Conservation (phyloP, 345 rosid species). For the Salix brachista region DNA sequence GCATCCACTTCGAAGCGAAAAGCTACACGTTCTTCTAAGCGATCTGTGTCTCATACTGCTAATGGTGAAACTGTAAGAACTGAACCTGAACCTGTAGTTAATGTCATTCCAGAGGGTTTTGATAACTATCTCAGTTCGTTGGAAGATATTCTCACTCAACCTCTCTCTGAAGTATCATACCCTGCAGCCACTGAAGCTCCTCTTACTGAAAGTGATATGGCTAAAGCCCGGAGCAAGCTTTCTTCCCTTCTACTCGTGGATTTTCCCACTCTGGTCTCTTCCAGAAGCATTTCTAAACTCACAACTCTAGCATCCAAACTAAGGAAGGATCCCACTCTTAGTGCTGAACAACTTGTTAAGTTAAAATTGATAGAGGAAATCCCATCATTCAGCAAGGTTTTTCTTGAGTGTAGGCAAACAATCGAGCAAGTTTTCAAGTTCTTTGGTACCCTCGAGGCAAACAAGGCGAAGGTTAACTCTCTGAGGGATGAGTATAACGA, state of each 20-base stretch:
- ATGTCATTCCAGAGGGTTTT: constrained; percentile 50
- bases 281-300: constrained; percentile 40
- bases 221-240: constrained; percentile 47
- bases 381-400: constrained; percentile 52
- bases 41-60: neutral
- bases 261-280: constrained; percentile 47
- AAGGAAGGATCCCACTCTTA: constrained; percentile 46
- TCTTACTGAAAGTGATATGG: constrained; percentile 40
- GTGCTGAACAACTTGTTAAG: constrained; percentile 61
- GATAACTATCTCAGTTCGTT: constrained; percentile 58
- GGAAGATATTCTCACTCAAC: constrained; percentile 52
- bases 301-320: constrained; percentile 44
- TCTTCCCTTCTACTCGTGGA: constrained; percentile 56
- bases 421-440: constrained; percentile 40
- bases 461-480: constrained; percentile 52
- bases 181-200: constrained; percentile 14
- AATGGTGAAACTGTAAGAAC: constrained; percentile 16
- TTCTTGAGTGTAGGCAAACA: constrained; percentile 41
- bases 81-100: constrained; percentile 21
- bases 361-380: constrained; percentile 61
- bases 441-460: constrained; percentile 44
- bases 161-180: constrained; percentile 23
- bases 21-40: constrained; percentile 29
- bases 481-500: constrained; percentile 56
- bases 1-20: constrained; percentile 23